Base-by-base conservation (phyloP, 805 yeast species). In the Ogataea corticis region DNA sequence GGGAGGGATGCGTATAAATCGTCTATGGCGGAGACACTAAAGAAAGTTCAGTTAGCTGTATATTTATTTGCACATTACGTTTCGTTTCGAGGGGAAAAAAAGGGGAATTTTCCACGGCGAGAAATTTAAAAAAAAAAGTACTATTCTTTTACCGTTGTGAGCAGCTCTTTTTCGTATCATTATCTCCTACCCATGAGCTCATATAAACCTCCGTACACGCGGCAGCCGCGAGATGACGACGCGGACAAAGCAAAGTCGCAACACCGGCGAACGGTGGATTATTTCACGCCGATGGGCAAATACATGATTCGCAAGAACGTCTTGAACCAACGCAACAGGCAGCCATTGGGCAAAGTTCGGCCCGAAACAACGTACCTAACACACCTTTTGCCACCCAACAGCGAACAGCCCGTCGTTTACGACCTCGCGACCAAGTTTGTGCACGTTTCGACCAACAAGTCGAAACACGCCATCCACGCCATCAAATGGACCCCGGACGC, bases 401-500 rank as follows among this genome's bases (percentile, higher is more conserved):
- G 68, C 33, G 58, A 64, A 10, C 68, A 71, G 28, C 65, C 65
- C 15, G 79, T 83, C 0, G 68, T 80, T 1, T 69, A 85, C 48
- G 90, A 90, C 59, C 63, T 83, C 9, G 82, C 83, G 40, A 77
- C 87, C 21, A 90, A 90, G 58, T 90, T 92, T 63, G 94, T 89
- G 3, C 98, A 92, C 68, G 76, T 91, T 39, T 83, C 95, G 47
- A 83, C 94, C 15, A 94, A 92, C 69, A 94, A 94, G 66, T 88
- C 90, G 10, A 84, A 86, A 59, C 97, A 92, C 68, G 87, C 96
- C 2, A 88, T 91, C 42, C 87, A 88, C 56, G 83, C 91, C 2
- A 83, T 88, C n/a, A 81, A 79, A 62, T 92, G 97, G 96, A 94
- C 99, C 0, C 98, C 98, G 0, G 97, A 90, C 56, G 98, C 97